Percentiles rank a stretch among this genome's conserved stretches.
phyloP scores from a whole-genome alignment of 129 eudicot genomes.

The Deinandra increscens region DNA sequence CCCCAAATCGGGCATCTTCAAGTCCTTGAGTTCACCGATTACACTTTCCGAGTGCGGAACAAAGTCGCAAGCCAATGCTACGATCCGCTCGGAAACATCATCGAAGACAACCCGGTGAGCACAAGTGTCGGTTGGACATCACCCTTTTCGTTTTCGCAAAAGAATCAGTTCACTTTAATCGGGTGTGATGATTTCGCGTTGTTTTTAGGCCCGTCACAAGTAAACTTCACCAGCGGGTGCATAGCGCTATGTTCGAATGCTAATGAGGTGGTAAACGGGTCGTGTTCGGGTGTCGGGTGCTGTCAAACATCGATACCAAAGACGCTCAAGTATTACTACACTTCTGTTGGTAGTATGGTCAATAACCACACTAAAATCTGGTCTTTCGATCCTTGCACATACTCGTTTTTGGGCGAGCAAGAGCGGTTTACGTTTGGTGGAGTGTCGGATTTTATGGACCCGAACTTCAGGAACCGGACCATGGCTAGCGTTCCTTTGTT shows the following conservation, averaged over 20 bases:
- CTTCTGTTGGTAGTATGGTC: not conserved
- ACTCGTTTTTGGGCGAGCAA: constrained; percentile 54
- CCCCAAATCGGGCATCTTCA: constrained; percentile 13
- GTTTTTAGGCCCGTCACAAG: not conserved
- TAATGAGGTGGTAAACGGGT: constrained; percentile 33
- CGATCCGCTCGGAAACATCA: not conserved
- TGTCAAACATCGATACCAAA: constrained; percentile 54
- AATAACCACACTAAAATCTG: constrained; percentile 1
- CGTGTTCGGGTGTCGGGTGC: constrained; percentile 53
- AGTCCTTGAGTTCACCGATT: constrained; percentile 18
- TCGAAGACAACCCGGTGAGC: not conserved
- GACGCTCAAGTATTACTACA: constrained; percentile 24
- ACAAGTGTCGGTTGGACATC: not conserved
- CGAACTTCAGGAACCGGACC: constrained; percentile 22
- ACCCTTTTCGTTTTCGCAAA: constrained; percentile 36
- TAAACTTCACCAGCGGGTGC: constrained; percentile 39
- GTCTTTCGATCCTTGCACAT: constrained; percentile 42
- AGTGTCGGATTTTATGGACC: constrained; percentile 35
- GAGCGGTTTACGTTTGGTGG: constrained; percentile 38
- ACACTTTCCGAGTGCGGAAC: constrained; percentile 27
- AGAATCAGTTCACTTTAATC: constrained; percentile 39
- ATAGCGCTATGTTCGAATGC: constrained; percentile 31
- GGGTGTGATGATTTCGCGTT: constrained; percentile 50
- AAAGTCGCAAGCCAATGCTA: constrained; percentile 26
- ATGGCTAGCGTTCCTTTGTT: constrained; percentile 37